phyloP scores from a whole-genome alignment of 306 rosid genomes.

The Vachellia collinsii region DNA sequence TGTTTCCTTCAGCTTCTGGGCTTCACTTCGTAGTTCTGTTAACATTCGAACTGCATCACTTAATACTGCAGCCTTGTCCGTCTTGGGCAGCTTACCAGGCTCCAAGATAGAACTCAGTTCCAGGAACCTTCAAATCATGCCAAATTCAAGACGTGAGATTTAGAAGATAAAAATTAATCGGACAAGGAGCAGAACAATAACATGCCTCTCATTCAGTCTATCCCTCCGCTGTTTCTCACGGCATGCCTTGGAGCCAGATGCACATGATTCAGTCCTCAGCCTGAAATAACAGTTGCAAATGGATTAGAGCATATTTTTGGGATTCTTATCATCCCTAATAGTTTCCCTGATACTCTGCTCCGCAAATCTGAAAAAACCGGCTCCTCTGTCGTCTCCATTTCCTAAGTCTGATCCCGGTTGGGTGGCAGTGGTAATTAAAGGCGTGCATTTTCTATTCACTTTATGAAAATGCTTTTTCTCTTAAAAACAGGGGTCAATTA shows the following conservation, averaged over 20 bases:
- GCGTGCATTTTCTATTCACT: slow-evolving; percentile 1
- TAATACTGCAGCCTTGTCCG: slow-evolving; percentile 76
- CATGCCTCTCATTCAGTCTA: slow-evolving; percentile 86
- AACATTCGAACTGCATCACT: slow-evolving; percentile 72
- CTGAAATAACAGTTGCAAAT: slow-evolving; percentile 48
- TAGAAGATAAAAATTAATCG: slow-evolving; percentile 39
- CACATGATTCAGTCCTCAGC: slow-evolving; percentile 61
- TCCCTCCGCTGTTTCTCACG: slow-evolving; percentile 94
- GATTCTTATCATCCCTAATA: neutral
- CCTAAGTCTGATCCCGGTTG: neutral
- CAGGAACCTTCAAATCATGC: slow-evolving; percentile 67
- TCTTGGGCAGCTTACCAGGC: slow-evolving; percentile 79
- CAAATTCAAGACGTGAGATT: slow-evolving; percentile 46
- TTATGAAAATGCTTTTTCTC: neutral
- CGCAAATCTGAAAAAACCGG: neutral
- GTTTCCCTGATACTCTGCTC: neutral
- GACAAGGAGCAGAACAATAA: slow-evolving; percentile 36
- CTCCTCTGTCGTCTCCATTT: neutral
- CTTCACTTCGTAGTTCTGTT: slow-evolving; percentile 68
- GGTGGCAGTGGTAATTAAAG: neutral
- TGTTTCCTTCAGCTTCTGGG: slow-evolving; percentile 64
- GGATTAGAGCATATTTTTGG: slow-evolving; percentile 10
- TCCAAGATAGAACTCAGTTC: slow-evolving; percentile 83
- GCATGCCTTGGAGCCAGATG: slow-evolving; percentile 75
- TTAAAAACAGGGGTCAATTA: neutral